Base-by-base conservation (phyloP, 805 yeast species). In the Babjeviella inositovora region DNA sequence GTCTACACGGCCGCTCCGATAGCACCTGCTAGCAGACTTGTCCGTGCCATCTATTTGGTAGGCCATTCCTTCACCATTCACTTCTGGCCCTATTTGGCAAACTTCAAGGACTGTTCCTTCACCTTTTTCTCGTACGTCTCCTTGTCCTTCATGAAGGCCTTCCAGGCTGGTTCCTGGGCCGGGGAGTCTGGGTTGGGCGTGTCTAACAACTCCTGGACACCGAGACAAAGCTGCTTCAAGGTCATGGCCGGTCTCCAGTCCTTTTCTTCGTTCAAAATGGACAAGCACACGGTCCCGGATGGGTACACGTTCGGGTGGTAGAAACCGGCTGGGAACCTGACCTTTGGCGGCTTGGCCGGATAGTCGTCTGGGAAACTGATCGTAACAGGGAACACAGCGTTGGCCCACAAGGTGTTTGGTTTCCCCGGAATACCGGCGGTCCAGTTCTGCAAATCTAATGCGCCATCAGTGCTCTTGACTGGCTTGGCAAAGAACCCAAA, bases 221-320 rank as follows among this genome's bases (percentile, higher is more conserved):
- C 99, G 30, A 84, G 53, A 2, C 77, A 73, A 28, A 90, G 75
- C 43, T 87, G 93, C 41, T 81, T 84, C 34, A 87, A 50, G 9
- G 93, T 80, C 34, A 87, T 77, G 6, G 95, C 94, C 1, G 99
- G 98, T 41, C 94, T 69, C 99, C 99, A 90, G 47, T 82, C 97
- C 47, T 85, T 92, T 21, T 75, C 84, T 45, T 90, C 98, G 47
- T 90, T 90, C 41, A 90, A 57, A 25, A 90, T 85, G 25, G 92
- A 74, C 22, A 90, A 62, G 50, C 99, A 90, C 17, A 90, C 74
- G 1, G 97, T 90, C 2, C 99, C 99, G 26, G 93, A 79, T 1
- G 99, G 99, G 39, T 90, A 90, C 7, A 90, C 87, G 39, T 90
- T 90, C 8, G 99, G 99, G 48, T 90, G 99, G 51, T 84, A 90